These are phyloP conservation scores for Galeopsis tetrahit DNA, from an alignment of 257 asterid species.

Conservation along the genomic window DNA sequence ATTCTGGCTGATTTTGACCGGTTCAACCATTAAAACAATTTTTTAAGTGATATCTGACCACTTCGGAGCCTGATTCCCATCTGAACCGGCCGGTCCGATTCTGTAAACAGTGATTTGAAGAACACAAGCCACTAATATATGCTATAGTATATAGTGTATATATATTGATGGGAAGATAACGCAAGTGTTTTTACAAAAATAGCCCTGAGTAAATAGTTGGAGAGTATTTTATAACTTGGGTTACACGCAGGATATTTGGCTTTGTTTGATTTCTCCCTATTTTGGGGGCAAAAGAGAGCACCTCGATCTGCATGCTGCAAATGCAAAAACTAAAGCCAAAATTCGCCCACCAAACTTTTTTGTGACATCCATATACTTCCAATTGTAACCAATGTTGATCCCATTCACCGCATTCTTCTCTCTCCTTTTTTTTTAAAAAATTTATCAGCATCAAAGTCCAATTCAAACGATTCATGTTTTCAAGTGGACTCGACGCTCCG, in stretches of 20 bases:
- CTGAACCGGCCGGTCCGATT: too few relatives aligned
- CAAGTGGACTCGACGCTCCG: too few relatives aligned
- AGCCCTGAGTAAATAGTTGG: neutral
- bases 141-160: neutral
- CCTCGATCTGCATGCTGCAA: slow-evolving; percentile 33
- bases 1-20: too few relatives aligned
- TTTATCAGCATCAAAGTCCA: too few relatives aligned
- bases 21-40: too few relatives aligned
- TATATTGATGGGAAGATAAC: neutral
- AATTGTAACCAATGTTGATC: neutral
- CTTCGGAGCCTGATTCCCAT: too few relatives aligned
- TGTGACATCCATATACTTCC: slow-evolving; percentile 2
- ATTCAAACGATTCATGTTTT: too few relatives aligned
- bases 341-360: slow-evolving; percentile 45
- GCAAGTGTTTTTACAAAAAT: neutral
- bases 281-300: slow-evolving; percentile 29
- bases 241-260: slow-evolving; percentile 42
- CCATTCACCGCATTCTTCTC: too few relatives aligned
- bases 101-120: neutral
- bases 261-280: slow-evolving; percentile 25
- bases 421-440: too few relatives aligned
- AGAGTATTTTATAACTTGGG: slow-evolving; percentile 37
- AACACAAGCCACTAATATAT: neutral
- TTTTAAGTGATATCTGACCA: too few relatives aligned
- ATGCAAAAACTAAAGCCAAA: slow-evolving; percentile 40